Evolutionary conservation across 805 yeast species (phyloP), one percentile per base, ranked within the genome.

Genomic region (Suhomyces sp.): DNA sequence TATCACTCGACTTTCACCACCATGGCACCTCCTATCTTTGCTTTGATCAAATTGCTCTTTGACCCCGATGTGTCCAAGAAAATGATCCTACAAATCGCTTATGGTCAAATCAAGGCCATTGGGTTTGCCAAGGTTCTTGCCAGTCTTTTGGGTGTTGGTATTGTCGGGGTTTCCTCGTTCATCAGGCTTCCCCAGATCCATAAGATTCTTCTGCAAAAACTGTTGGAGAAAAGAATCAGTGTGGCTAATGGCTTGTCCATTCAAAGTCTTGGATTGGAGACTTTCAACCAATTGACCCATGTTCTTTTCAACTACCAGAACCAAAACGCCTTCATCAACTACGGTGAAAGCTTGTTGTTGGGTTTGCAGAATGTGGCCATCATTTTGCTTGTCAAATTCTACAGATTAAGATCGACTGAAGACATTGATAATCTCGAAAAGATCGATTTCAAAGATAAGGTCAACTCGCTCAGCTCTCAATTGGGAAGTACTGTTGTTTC

Each of bases 131-230:
- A 54, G 28, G 56, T 67, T 4, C 44, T 62, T 15, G 52, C 71
- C 4, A 46, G 56, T 20, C 32, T 60, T 12, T 50, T 65, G 12
- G 60, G 71, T 3, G 53, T 63, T 2, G 40, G 52, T 10, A 54
- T 60, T 33, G 71, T 67, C 15, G 70, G 60, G 1, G 62, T 47
- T 3, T 62, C 71, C 16, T 58, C 68, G 27, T 44, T 66, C 12
- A 60, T 66, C 38, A 60, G 62, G 48, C 43, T 66, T 17, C 74
- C 74, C 3, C 74, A 68, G 38, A 66, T 68, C 34, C 39, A 38
- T 26, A 66, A 66, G 46, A 58, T 68, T 30, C 31, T 57, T 25
- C 44, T 41, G 15, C 69, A 66, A 4, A 34, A 43, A 25, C 35
- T 48, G 10, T 43, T 59, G 21, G 43, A 48, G 12, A 51, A 45